Conservation (phyloP, 2,329 filamentous ascomycete genomes). For the Aspergillus phoenicis region DNA sequence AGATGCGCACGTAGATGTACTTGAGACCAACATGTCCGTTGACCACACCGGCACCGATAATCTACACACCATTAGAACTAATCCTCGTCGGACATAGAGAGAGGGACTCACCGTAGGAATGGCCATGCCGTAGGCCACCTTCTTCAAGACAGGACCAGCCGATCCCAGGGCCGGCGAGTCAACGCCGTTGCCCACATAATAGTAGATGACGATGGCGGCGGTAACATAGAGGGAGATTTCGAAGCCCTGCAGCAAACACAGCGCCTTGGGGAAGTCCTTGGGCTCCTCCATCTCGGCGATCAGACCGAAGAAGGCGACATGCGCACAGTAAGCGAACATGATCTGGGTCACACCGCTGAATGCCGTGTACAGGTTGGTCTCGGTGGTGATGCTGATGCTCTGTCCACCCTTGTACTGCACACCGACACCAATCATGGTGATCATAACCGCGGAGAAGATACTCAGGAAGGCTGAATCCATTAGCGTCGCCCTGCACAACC, state of each 20-base stretch:
- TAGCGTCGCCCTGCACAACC: not conserved
- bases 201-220: constrained; percentile 70
- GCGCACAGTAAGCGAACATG: constrained; percentile 69
- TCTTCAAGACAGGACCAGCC: constrained; percentile 57
- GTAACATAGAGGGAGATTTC: constrained; percentile 65
- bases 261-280: constrained; percentile 62
- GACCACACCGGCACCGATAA: constrained; percentile 70
- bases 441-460: constrained; percentile 64
- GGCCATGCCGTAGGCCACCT: constrained; percentile 68
- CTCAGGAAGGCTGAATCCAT: constrained; percentile 58
- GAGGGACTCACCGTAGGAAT: constrained; percentile 57
- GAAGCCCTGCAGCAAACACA: constrained; percentile 61
- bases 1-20: constrained; percentile 66
- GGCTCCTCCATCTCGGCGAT: constrained; percentile 66
- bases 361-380: constrained; percentile 54
- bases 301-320: constrained; percentile 70
- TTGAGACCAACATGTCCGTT: constrained; percentile 68
- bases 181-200: constrained; percentile 64
- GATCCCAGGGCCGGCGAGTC: constrained; percentile 68
- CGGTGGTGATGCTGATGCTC: constrained; percentile 40
- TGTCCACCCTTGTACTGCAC: constrained; percentile 48
- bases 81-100: not conserved
- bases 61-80: constrained; percentile 36
- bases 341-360: constrained; percentile 70
- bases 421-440: constrained; percentile 68